Percentiles rank a stretch among this genome's conserved stretches.
Evolutionary conservation across 192 early-diverging fungal genomes (phyloP).

Genomic region (Phycomyces nitens): DNA sequence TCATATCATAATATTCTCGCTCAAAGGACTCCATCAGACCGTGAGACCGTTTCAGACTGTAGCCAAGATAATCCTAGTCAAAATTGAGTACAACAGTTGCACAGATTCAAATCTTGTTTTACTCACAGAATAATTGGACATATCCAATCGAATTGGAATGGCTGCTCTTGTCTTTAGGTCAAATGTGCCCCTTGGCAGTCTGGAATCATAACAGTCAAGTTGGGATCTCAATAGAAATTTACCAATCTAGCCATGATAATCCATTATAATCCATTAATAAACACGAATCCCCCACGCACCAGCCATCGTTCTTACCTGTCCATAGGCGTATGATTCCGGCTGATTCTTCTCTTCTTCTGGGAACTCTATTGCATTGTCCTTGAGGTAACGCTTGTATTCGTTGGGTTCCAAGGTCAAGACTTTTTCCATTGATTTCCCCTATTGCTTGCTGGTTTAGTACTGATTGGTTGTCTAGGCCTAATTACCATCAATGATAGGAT

Average conservation of each 20-base stretch:
- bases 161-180: slow-evolving; percentile 91
- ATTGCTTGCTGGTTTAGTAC: too few species aligned
- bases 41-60: slow-evolving; percentile 59
- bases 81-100: neutral
- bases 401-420: slow-evolving; percentile 65
- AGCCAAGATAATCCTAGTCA: slow-evolving; percentile 53
- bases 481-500: slow-evolving; percentile 71
- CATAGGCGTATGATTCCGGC: slow-evolving; percentile 71
- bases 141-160: slow-evolving; percentile 77
- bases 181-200: slow-evolving; percentile 77
- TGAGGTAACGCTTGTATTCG: slow-evolving; percentile 69
- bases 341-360: slow-evolving; percentile 36
- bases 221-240: slow-evolving; percentile 85
- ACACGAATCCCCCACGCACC: neutral
- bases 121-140: slow-evolving; percentile 64
- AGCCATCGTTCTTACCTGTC: slow-evolving; percentile 20
- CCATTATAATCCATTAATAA: neutral
- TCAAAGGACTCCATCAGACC: slow-evolving; percentile 82
- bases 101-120: neutral
- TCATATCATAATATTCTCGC: slow-evolving; percentile 92
- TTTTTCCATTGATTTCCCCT: slow-evolving; percentile 88
- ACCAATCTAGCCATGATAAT: slow-evolving; percentile 38
- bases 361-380: slow-evolving; percentile 46
- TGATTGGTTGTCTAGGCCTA: too few species aligned
- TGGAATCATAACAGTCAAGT: slow-evolving; percentile 77